phyloP scores from a whole-genome alignment of 108 stramenopile species.

The Tribonema minus region DNA sequence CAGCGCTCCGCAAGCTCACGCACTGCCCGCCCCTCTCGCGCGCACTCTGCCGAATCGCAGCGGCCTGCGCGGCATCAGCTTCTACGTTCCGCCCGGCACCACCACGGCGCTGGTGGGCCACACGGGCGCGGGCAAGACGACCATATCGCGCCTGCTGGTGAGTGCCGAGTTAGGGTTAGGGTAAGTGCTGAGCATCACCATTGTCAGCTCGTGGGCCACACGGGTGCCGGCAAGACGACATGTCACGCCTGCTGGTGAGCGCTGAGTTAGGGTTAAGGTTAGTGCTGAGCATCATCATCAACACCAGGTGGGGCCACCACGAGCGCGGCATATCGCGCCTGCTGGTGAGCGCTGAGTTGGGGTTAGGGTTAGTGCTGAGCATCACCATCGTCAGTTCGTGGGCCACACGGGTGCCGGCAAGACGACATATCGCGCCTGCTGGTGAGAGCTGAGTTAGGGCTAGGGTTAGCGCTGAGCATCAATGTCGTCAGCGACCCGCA shows the following conservation, averaged over 20 bases:
- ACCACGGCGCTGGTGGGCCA: slow-evolving; percentile 87
- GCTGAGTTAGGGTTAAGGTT: too few species aligned
- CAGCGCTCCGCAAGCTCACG: too few species aligned
- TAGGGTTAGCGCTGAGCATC: too few species aligned
- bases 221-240: slow-evolving; percentile 87
- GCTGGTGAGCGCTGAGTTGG: slow-evolving; percentile 59
- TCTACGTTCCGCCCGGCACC: slow-evolving; percentile 62
- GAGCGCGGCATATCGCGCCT: slow-evolving; percentile 75
- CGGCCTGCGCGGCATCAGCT: slow-evolving; percentile 34
- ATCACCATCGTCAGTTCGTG: slow-evolving; percentile 38
- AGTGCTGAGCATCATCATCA: too few species aligned
- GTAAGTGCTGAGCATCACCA: not conserved
- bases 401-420: slow-evolving; percentile 88
- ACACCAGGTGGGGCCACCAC: slow-evolving; percentile 80
- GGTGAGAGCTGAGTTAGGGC: too few species aligned
- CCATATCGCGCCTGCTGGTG: slow-evolving; percentile 76
- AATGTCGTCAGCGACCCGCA: too few species aligned
- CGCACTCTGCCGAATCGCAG: slow-evolving; percentile 66
- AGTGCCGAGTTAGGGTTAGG: slow-evolving; percentile 52
- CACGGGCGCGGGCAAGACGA: slow-evolving; percentile 85
- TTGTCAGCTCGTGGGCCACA: slow-evolving; percentile 64
- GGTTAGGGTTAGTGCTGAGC: slow-evolving; percentile 38
- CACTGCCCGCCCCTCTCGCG: too few species aligned
- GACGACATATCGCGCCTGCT: too few species aligned
- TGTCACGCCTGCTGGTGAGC: too few species aligned